Evolutionary conservation across 2,329 filamentous ascomycete genomes (phyloP).

Genomic region (Exutisphaerella laricina): DNA sequence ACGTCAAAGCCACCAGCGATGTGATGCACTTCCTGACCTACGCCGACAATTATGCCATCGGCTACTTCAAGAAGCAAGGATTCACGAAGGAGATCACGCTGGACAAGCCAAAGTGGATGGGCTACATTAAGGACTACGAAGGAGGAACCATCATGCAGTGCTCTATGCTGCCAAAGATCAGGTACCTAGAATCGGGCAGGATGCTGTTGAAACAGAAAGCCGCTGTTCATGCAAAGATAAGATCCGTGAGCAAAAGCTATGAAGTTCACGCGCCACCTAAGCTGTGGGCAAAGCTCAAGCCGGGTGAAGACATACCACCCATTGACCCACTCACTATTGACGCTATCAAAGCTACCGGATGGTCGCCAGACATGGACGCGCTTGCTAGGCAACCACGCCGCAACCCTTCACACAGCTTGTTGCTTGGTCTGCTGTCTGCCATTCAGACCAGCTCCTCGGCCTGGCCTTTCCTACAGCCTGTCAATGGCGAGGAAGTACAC

Average conservation of each 20-base stretch:
- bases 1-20: constrained; percentile 91
- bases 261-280: constrained; percentile 78
- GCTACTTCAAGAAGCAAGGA: constrained; percentile 98
- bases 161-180: constrained; percentile 88
- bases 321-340: constrained; percentile 84
- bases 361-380: constrained; percentile 97
- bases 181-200: constrained; percentile 85
- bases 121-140: constrained; percentile 99
- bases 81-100: constrained; percentile 98
- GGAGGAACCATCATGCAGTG: constrained; percentile 99
- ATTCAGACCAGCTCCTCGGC: constrained; percentile 88
- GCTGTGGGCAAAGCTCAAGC: constrained; percentile 64
- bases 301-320: constrained; percentile 50
- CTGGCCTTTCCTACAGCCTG: constrained; percentile 92
- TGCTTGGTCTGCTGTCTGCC: constrained; percentile 87
- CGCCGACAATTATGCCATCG: constrained; percentile 97
- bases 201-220: constrained; percentile 99
- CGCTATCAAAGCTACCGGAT: constrained; percentile 84
- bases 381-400: constrained; percentile 90
- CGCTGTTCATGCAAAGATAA: constrained; percentile 88
- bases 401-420: constrained; percentile 91
- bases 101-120: constrained; percentile 90
- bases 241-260: constrained; percentile 83
- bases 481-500: constrained; percentile 93
- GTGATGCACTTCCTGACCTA: constrained; percentile 99